Conservation (phyloP, 2,329 filamentous ascomycete genomes). For the Alternaria hordeiaustralica region DNA sequence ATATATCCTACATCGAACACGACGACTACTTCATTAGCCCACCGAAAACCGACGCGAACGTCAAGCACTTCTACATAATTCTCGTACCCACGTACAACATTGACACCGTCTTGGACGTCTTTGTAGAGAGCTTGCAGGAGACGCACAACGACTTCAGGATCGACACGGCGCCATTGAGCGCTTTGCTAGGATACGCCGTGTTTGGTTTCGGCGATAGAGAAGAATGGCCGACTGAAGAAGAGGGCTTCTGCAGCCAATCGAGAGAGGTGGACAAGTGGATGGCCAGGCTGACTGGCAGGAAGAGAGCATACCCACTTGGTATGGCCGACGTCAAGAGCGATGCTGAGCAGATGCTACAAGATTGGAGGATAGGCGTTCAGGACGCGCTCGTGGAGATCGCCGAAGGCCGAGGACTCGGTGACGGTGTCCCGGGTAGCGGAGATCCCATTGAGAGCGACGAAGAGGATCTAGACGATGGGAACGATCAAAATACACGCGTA, state of each 20-base stretch:
- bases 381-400: conserved; percentile 70
- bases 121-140: conserved; percentile 85
- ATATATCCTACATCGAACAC: conserved; percentile 86
- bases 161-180: conserved; percentile 81
- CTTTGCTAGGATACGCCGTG: conserved; percentile 83
- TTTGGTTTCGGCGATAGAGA: conserved; percentile 93
- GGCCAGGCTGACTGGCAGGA: conserved; percentile 88
- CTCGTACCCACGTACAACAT: conserved; percentile 94
- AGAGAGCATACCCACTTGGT: conserved; percentile 86
- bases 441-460: conserved; percentile 85
- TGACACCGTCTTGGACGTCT: conserved; percentile 86
- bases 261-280: conserved; percentile 93
- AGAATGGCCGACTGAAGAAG: conserved; percentile 88
- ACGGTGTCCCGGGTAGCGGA: conserved; percentile 79
- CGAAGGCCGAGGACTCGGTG: conserved; percentile 61
- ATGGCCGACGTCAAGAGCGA: conserved; percentile 86
- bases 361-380: conserved; percentile 79
- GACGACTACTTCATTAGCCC: conserved; percentile 89
- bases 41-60: conserved; percentile 64
- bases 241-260: conserved; percentile 93
- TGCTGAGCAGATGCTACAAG: conserved; percentile 68
- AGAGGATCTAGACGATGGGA: conserved; percentile 60
- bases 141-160: conserved; percentile 97
- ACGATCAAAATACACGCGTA: conserved; percentile 54
- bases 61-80: conserved; percentile 80